Conservation (phyloP, 225 moss, liverwort and hornwort species). For the Climacium dendroides region DNA sequence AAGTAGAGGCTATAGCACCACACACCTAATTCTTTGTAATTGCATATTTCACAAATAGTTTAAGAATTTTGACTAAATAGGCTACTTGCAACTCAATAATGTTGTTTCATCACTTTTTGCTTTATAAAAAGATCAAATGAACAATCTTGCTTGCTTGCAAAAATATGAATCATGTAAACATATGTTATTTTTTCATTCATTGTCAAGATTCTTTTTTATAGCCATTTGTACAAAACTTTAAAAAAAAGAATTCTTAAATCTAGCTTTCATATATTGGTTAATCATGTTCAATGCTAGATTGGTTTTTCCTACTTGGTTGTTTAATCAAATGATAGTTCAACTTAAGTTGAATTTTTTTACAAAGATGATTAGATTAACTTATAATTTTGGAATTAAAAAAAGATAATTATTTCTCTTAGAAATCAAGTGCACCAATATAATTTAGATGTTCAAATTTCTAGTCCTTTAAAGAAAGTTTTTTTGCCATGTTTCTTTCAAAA, state of each 20-base stretch:
- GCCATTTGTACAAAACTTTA: not conserved
- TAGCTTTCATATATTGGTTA: not conserved
- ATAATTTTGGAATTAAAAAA: not conserved
- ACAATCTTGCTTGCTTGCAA: not conserved
- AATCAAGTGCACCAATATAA: not conserved
- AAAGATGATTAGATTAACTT: not conserved
- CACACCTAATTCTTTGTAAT: not conserved
- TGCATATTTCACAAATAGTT: not conserved
- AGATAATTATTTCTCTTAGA: not conserved
- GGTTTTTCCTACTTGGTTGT: not conserved
- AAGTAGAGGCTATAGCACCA: not conserved
- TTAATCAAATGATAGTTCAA: not conserved
- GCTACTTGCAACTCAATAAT: not conserved
- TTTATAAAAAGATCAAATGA: not conserved
- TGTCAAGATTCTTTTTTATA: not conserved
- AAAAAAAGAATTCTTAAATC: accelerated
- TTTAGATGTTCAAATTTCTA: not conserved
- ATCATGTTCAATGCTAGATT: not conserved
- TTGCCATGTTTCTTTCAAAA: not conserved
- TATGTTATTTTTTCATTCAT: not conserved
- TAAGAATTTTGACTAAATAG: not conserved
- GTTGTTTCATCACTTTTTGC: not conserved
- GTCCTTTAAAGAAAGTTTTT: not conserved
- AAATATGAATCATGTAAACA: not conserved
- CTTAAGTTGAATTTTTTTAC: not conserved